A percentile compares a stretch with the other conserved stretches of the same genome.
These are phyloP conservation scores for Salix purpurea DNA, from an alignment of 345 rosid species.

Conservation along the genomic window DNA sequence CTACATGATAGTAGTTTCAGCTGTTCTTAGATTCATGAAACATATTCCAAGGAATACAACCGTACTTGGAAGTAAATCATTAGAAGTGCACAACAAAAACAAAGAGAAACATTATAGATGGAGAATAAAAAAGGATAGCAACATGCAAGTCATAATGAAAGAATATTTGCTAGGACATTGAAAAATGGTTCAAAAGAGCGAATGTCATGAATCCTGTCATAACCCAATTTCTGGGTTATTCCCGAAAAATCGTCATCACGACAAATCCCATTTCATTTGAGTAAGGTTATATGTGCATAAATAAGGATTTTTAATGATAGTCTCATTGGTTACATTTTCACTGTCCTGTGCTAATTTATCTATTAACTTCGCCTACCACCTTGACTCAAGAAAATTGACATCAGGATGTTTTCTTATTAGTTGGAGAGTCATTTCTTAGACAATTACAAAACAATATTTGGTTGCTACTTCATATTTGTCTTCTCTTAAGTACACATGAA, in stretches of 20 bases:
- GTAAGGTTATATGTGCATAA: not conserved
- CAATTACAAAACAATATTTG: not conserved
- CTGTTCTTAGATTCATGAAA: not conserved
- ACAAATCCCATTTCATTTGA: no score
- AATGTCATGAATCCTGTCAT: no score
- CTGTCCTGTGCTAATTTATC: no score
- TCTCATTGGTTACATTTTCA: not conserved
- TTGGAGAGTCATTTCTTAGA: not conserved
- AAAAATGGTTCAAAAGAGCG: no score
- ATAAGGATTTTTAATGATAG: not conserved
- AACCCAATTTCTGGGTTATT: no score
- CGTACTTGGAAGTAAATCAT: not conserved
- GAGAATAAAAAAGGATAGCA: not conserved
- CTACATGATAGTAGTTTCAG: constrained; percentile 30
- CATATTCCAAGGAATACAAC: not conserved
- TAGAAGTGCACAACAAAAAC: not conserved
- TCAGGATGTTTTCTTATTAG: no score
- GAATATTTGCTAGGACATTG: not conserved
- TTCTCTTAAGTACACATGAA: no score
- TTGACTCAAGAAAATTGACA: no score
- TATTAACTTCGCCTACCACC: not conserved
- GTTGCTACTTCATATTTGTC: not conserved
- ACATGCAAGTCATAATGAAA: not conserved
- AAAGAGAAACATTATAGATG: not conserved
- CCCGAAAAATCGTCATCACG: no score